Conservation (phyloP, 1,284 basidiomycete genomes). For the Neonothopanus nambi region DNA sequence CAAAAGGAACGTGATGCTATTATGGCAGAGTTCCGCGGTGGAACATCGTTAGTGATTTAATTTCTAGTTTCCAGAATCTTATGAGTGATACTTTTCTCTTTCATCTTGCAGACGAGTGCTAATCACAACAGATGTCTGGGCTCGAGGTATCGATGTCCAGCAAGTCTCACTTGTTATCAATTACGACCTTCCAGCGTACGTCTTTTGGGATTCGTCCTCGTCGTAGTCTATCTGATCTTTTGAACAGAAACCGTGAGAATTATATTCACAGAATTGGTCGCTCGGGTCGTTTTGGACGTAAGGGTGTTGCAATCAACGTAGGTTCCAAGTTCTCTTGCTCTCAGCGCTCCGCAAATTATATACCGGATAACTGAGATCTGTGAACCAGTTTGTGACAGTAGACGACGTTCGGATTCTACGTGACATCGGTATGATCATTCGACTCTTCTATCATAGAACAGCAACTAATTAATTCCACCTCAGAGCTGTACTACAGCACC, state of each 20-base stretch:
- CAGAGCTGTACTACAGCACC: conserved; percentile 86
- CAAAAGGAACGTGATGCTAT: conserved; percentile 99
- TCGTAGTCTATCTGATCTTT: not conserved
- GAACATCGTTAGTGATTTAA: conserved; percentile 72
- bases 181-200: conserved; percentile 90
- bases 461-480: conserved; percentile 15
- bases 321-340: conserved; percentile 31
- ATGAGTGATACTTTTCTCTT: conserved; percentile 8
- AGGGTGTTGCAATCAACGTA: conserved; percentile 92
- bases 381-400: conserved; percentile 80
- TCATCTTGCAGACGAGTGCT: conserved; percentile 73
- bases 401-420: conserved; percentile 89
- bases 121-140: conserved; percentile 98
- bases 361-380: not conserved
- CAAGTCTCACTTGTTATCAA: conserved; percentile 99
- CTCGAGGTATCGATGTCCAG: conserved; percentile 97
- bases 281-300: conserved; percentile 92
- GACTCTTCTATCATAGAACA: not conserved
- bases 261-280: conserved; percentile 98
- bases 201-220: not conserved
- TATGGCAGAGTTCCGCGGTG: conserved; percentile 97
- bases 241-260: conserved; percentile 69
- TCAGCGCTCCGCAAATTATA: not conserved
- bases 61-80: conserved; percentile 13
- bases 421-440: conserved; percentile 70